Evolutionary conservation across 1,284 basidiomycete genomes (phyloP).

Genomic region (Ceraceosorus guamensis): DNA sequence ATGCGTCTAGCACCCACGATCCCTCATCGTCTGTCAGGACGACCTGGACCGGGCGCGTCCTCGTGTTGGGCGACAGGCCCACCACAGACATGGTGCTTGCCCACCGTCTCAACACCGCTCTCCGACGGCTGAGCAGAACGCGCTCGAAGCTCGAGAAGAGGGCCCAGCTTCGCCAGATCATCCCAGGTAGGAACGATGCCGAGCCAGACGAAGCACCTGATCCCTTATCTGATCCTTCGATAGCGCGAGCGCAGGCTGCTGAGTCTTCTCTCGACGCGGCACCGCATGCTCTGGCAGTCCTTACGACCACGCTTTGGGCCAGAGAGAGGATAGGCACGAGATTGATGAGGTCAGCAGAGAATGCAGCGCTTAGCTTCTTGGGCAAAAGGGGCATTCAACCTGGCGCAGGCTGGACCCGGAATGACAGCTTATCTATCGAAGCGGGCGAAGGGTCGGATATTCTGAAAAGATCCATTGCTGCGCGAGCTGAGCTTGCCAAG

Average conservation of each 20-base stretch:
- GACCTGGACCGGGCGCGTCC: conserved; percentile 52
- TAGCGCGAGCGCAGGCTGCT: not conserved
- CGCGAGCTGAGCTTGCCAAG: not conserved
- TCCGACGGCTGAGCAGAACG: conserved; percentile 8
- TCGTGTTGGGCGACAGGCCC: conserved; percentile 80
- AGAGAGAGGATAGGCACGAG: conserved; percentile 42
- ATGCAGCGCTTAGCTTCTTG: not conserved
- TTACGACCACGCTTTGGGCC: conserved; percentile 46
- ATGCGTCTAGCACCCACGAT: conserved; percentile 1
- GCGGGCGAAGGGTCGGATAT: not conserved
- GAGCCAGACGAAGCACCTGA: too few species aligned
- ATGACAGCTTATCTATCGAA: not conserved
- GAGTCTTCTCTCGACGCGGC: not conserved
- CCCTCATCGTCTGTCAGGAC: too few species aligned
- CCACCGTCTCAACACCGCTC: conserved; percentile 55
- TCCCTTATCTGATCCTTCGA: conserved; percentile 6
- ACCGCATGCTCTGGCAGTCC: conserved; percentile 35
- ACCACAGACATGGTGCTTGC: conserved; percentile 86
- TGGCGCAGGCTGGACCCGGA: conserved; percentile 2
- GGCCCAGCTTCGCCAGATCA: too few species aligned
- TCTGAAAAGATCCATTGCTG: not conserved
- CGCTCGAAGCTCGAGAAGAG: not conserved
- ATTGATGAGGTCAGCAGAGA: conserved; percentile 44
- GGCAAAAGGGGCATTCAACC: not conserved
- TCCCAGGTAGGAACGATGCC: too few species aligned